Conservation (phyloP, 495 filamentous ascomycete species). For the Chaetomium tenue region DNA sequence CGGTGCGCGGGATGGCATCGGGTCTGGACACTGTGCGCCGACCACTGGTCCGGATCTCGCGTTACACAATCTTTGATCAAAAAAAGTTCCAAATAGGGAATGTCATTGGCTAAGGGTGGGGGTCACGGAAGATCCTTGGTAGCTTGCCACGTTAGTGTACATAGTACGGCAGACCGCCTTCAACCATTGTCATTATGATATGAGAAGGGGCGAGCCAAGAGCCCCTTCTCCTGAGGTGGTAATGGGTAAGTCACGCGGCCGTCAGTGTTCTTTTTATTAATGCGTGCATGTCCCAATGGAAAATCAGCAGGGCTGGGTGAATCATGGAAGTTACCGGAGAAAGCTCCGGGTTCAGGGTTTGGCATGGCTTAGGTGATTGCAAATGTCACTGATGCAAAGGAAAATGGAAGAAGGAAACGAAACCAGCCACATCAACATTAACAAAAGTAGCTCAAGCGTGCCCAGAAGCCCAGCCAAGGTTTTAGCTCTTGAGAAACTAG, state of each 20-base stretch:
- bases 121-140: constrained; percentile 11
- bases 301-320: background rate
- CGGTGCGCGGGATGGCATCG: background rate
- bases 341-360: constrained; percentile 14
- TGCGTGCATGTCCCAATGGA: no score
- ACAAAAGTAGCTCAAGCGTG: no score
- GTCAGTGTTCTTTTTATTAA: background rate
- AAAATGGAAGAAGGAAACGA: no score
- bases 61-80: constrained; percentile 12
- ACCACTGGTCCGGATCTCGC: constrained; percentile 4
- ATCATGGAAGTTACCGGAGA: constrained; percentile 3
- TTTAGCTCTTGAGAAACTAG: background rate
- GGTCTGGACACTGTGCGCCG: background rate
- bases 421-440: background rate
- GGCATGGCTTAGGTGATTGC: constrained; percentile 16
- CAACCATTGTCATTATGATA: background rate
- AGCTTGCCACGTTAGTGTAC: background rate
- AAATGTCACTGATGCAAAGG: background rate
- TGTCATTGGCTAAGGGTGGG: constrained; percentile 15
- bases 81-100: constrained; percentile 15
- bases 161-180: background rate
- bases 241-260: constrained; percentile 2
- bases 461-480: no score
- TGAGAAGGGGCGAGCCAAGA: background rate
- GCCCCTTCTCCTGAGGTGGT: constrained; percentile 1